Evolutionary conservation across 257 asterid genomes (phyloP).

Genomic region (Haberlea rhodopensis): DNA sequence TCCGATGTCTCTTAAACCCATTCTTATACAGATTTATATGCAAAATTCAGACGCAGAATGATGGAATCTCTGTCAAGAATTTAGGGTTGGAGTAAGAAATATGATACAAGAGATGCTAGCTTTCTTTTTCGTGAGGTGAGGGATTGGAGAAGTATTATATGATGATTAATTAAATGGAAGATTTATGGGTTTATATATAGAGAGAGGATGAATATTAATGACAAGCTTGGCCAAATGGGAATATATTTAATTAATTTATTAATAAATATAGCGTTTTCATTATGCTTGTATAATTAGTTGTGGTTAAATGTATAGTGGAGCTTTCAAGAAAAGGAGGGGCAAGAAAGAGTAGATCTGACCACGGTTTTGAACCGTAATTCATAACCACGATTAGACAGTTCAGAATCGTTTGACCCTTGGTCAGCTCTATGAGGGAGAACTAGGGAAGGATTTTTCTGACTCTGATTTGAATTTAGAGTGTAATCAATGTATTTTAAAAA

Average conservation of each 20-base stretch:
- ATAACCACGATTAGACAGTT: too few species aligned
- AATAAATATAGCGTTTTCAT: constrained; percentile 35
- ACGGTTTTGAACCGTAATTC: too few species aligned
- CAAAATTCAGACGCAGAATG: too few species aligned
- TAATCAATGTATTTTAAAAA: too few species aligned
- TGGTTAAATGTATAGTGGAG: constrained; percentile 32
- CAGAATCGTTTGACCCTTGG: too few species aligned
- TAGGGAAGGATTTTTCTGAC: too few species aligned
- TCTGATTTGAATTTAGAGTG: too few species aligned
- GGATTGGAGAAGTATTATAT: background rate
- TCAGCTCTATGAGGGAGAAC: too few species aligned
- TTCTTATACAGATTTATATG: constrained; percentile 7
- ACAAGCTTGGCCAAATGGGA: constrained; percentile 40
- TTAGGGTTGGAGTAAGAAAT: background rate
- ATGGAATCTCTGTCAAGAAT: background rate
- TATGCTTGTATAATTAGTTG: constrained; percentile 59
- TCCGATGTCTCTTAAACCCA: constrained; percentile 82
- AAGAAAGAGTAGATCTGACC: too few species aligned
- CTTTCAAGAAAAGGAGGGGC: too few species aligned
- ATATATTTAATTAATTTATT: constrained; percentile 41
- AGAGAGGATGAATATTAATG: constrained; percentile 21
- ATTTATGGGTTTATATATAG: constrained; percentile 31
- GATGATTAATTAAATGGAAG: constrained; percentile 15
- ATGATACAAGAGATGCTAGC: background rate
- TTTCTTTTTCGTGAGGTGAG: background rate